Evolutionary conservation across 805 yeast genomes (phyloP), one percentile per base, ranked within the genome.

Genomic region (Saccharomyces jurei): DNA sequence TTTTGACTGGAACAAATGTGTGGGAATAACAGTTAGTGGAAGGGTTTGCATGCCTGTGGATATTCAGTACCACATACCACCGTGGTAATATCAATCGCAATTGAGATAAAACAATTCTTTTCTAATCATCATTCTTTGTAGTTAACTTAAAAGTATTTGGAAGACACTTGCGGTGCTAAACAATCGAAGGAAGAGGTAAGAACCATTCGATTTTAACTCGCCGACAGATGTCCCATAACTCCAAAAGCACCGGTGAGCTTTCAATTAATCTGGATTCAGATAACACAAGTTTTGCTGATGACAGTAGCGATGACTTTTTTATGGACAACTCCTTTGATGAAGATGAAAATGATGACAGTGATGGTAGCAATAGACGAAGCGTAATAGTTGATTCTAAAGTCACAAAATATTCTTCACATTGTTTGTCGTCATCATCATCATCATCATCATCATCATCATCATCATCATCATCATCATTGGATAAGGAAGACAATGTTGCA

Each of bases 221-320:
- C 17, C 2, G 6, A 21, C 44, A 17, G 22, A 36, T 36, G 44
- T 5, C 25, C 17, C 4, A 4, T 17, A 6, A 17, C 25, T 6
- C 44, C 22, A 36, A 17, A 36, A 17, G 22, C 11, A 36, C 2
- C 10, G 17, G 25, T 22, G 25, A 8, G 2, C 13, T 4, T 11
- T 17, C 22, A 21, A 36, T 17, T 21, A 36, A 36, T n/a, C 22
- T 36, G 3, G 25, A 36, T 36, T 6, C 44, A 17, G 22, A 17
- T 36, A 36, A 17, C 4, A 17, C 44, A 36, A 36, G 44, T 36
- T 4, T 36, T 36, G 8, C 44, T 21, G 44, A 17, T 9, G 44
- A 36, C 1, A 49, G 47, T 26, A 56, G 54, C 30, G 60, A 55
- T 47, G 56, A 54, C 48, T 58, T 58, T 49, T 56, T 56, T 36